Base-by-base conservation (phyloP, 441 rosid species). In the Gossypium trilobum region DNA sequence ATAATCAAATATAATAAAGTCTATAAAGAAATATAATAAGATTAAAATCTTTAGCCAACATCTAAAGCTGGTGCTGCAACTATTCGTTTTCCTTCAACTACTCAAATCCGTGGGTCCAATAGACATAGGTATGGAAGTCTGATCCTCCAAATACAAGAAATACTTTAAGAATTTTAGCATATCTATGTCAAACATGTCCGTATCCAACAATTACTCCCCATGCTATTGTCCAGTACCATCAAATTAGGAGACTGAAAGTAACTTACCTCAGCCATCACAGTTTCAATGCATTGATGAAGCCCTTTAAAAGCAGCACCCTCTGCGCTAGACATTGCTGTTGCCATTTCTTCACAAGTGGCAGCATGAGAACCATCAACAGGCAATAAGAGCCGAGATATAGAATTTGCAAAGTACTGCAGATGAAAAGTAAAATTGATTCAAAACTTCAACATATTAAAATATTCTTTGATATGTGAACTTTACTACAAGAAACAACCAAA, bases 281-380 rank as follows among this genome's bases (percentile, higher is more conserved):
- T 95, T 83, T 95, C 99, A 73, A 92, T 95, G 86, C 99, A 95
- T 77, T 88, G 97, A 78, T 92, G 98, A 80, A 95, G 98, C 82
- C 99, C 99, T 82, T 88, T 95, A 82, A 91, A 89, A 73, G 98
- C 98, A 83, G 99, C 98, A 80, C 85, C 82, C 83, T 95, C 99
- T 17, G 98, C 98, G 82, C 91, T 92, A 73, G 98, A 87, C 94
- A 95, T 86, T 74, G 98, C 97, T 23, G 91, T 84, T 66, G 97
- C 92, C 99, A 95, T 95, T 89, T 95, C 97, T 89, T 95, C 99
- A 73, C 98, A 90, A 55, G 98, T 88, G 81, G 97, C 90, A 76
- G 97, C 93, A 85, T 95, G 97, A 60, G 99, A 97, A 75, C 97
- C 97, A 75, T 95, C 99, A 77, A 95, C 99, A 42, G 97, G 97